These are phyloP conservation scores for Fusarium penzigii DNA, from an alignment of 2,329 filamentous ascomycete species.

Conservation along the genomic window DNA sequence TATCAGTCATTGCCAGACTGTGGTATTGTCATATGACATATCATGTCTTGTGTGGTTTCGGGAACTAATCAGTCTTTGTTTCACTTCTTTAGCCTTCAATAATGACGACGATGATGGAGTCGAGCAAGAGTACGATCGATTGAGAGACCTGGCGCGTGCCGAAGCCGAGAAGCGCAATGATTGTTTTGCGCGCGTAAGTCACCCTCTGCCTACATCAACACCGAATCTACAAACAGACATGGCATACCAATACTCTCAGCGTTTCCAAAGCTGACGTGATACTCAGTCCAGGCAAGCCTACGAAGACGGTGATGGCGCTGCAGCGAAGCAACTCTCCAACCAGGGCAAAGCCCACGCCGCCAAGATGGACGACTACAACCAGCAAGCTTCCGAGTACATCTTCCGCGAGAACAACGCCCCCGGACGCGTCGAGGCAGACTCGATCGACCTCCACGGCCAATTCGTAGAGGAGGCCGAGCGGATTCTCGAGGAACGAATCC, in stretches of 20 bases:
- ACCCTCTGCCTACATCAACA: background rate
- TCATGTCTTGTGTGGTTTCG: background rate
- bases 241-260: background rate
- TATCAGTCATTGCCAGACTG: too few relatives aligned
- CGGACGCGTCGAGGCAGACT: slow-evolving; percentile 74
- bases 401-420: slow-evolving; percentile 91
- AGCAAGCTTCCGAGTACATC: slow-evolving; percentile 88
- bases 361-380: slow-evolving; percentile 86
- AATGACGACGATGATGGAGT: slow-evolving; percentile 65
- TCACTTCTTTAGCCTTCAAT: slow-evolving; percentile 66
- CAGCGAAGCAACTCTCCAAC: slow-evolving; percentile 81
- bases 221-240: too few relatives aligned
- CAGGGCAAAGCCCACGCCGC: slow-evolving; percentile 83
- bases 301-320: slow-evolving; percentile 75
- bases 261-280: slow-evolving; percentile 10
- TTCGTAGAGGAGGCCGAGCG: slow-evolving; percentile 94
- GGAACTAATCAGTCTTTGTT: slow-evolving; percentile 10
- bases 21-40: slow-evolving; percentile 2
- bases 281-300: slow-evolving; percentile 75
- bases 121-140: slow-evolving; percentile 88
- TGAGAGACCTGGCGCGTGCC: slow-evolving; percentile 78
- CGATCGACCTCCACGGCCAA: slow-evolving; percentile 91
- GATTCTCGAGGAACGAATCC: slow-evolving; percentile 83
- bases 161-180: slow-evolving; percentile 77
- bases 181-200: slow-evolving; percentile 71